These are phyloP conservation scores for Cryptosporidium parvum DNA, from an alignment of 169 alveolate species.

Conservation along the genomic window DNA sequence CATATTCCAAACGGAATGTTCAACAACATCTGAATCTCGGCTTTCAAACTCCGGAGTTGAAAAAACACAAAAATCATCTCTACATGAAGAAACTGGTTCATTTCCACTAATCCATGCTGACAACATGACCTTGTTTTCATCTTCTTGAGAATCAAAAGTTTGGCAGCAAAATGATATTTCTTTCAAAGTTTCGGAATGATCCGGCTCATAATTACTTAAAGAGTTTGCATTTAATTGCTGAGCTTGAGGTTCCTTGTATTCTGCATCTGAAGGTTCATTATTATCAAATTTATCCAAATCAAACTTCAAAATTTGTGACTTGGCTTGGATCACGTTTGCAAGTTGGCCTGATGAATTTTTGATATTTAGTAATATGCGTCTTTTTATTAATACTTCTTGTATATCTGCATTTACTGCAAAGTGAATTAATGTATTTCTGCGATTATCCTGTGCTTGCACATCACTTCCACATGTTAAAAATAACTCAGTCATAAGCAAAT, in stretches of 20 bases:
- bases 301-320: neutral
- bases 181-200: neutral
- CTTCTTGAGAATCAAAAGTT: neutral
- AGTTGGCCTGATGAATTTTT: conserved; percentile 65
- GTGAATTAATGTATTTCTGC: conserved; percentile 70
- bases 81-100: conserved; percentile 58
- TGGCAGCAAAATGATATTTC: neutral
- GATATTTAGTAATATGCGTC: neutral
- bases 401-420: conserved; percentile 13
- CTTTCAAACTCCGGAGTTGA: conserved; percentile 64
- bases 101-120: conserved; percentile 54
- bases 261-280: neutral
- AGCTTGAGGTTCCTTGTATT: neutral
- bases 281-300: conserved; percentile 11
- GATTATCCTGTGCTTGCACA: conserved; percentile 34
- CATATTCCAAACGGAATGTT: conserved; percentile 41
- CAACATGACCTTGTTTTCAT: conserved; percentile 25
- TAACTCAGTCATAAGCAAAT: conserved; percentile 22
- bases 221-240: conserved; percentile 4
- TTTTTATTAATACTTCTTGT: conserved; percentile 42
- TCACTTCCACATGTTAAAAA: conserved; percentile 54
- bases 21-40: neutral
- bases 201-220: neutral
- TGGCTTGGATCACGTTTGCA: conserved; percentile 15
- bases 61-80: conserved; percentile 71